Conservation (phyloP, 371 early-diverging fungal species). For the Mucor plumbeus region DNA sequence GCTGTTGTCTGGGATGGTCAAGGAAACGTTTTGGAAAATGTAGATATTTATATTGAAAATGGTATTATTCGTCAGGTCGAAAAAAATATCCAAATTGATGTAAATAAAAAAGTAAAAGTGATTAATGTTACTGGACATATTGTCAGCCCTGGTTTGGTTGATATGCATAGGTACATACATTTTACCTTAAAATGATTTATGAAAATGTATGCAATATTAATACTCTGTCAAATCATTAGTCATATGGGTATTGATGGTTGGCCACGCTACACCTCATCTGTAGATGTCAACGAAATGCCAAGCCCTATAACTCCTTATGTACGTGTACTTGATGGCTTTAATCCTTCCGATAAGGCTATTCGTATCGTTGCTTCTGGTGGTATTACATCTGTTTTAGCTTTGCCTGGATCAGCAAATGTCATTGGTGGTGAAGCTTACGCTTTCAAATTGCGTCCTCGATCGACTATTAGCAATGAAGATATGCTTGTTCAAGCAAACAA, state of each 20-base stretch:
- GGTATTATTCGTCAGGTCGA: constrained; percentile 49
- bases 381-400: constrained; percentile 72
- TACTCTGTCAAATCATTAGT: constrained; percentile 21
- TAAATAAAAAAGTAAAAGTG: constrained; percentile 25
- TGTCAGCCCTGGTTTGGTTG: constrained; percentile 78
- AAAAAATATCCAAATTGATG: constrained; percentile 28
- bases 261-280: constrained; percentile 59
- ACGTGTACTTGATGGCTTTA: constrained; percentile 62
- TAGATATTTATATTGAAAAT: constrained; percentile 4
- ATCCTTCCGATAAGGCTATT: constrained; percentile 68
- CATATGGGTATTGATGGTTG: constrained; percentile 68
- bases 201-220: background rate
- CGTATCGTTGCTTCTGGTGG: constrained; percentile 75
- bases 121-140: constrained; percentile 71
- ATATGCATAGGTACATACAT: constrained; percentile 68
- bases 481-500: constrained; percentile 65
- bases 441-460: constrained; percentile 60
- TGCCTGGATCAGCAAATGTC: constrained; percentile 77
- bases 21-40: constrained; percentile 40
- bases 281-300: constrained; percentile 74
- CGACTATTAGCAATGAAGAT: constrained; percentile 62
- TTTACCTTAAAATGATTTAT: no score
- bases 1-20: constrained; percentile 67
- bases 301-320: constrained; percentile 63
- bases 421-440: constrained; percentile 81